Percentiles rank a stretch among this genome's conserved stretches.
phyloP scores from a whole-genome alignment of 805 yeast genomes.

The Ogataea ganodermae region DNA sequence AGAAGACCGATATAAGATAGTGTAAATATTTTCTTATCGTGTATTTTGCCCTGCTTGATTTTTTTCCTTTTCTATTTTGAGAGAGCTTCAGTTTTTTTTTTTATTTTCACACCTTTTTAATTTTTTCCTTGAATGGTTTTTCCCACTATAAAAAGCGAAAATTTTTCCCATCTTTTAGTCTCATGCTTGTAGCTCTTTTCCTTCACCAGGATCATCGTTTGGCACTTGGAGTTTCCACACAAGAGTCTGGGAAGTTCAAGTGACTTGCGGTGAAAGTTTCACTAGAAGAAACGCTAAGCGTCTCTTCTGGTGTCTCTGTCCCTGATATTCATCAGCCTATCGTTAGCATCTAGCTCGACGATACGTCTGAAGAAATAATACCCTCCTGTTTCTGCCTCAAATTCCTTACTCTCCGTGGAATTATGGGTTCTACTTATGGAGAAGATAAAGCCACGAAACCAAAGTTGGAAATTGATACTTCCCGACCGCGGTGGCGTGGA shows the following conservation, averaged over 20 bases:
- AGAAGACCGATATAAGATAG: no score
- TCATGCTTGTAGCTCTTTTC: background rate
- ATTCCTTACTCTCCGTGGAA: conserved; percentile 31
- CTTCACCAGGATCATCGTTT: background rate
- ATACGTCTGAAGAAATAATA: no score
- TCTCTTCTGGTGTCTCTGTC: no score
- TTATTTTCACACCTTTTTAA: background rate
- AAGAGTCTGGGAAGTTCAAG: background rate
- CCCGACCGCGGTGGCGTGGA: conserved; percentile 22
- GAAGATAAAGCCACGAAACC: conserved; percentile 31
- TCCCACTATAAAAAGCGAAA: conserved; percentile 5
- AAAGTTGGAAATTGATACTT: conserved; percentile 32
- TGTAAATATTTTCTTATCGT: background rate
- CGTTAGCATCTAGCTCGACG: no score
- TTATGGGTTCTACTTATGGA: conserved; percentile 37
- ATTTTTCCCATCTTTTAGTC: background rate
- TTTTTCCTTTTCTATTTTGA: background rate
- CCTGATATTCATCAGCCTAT: no score
- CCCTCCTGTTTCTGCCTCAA: conserved; percentile 37
- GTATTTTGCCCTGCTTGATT: background rate
- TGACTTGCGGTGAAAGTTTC: background rate
- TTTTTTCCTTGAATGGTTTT: background rate
- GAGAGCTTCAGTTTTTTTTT: background rate
- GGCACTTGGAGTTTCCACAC: conserved; percentile 2
- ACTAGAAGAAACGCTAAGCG: no score